phyloP scores from a whole-genome alignment of 2,329 filamentous ascomycete species.

The Elsinoe ampelina region DNA sequence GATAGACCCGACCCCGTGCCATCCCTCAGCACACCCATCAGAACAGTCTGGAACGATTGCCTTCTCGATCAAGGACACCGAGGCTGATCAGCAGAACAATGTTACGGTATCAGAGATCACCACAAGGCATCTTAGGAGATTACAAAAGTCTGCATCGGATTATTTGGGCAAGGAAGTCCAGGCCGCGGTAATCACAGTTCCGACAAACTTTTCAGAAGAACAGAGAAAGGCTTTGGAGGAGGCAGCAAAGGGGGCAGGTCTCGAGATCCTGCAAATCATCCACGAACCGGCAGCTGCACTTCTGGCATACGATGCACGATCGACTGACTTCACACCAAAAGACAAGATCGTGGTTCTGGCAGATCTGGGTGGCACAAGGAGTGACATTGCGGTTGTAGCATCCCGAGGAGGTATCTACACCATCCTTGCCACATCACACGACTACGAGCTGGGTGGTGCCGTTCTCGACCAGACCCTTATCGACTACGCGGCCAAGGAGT shows the following conservation, averaged over 20 bases:
- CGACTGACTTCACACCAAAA: slow-evolving; percentile 56
- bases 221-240: slow-evolving; percentile 73
- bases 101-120: slow-evolving; percentile 72
- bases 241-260: slow-evolving; percentile 67
- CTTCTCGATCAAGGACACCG: slow-evolving; percentile 70
- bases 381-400: slow-evolving; percentile 82
- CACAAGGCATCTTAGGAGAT: slow-evolving; percentile 72
- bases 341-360: slow-evolving; percentile 91
- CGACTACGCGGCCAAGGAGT: slow-evolving; percentile 97
- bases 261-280: slow-evolving; percentile 90
- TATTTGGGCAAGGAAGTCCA: slow-evolving; percentile 90
- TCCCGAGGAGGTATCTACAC: slow-evolving; percentile 95
- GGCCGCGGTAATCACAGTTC: slow-evolving; percentile 87
- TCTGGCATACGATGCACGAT: slow-evolving; percentile 79
- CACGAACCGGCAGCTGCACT: slow-evolving; percentile 81
- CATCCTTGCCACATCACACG: slow-evolving; percentile 83
- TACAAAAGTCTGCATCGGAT: slow-evolving; percentile 76
- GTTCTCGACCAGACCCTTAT: slow-evolving; percentile 84
- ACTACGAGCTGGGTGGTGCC: slow-evolving; percentile 84
- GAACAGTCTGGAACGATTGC: slow-evolving; percentile 62
- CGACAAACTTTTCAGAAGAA: slow-evolving; percentile 82
- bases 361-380: slow-evolving; percentile 85
- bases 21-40: slow-evolving; percentile 83
- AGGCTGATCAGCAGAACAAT: slow-evolving; percentile 46
- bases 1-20: slow-evolving; percentile 91